Base-by-base conservation (phyloP, 1,284 basidiomycete genomes). In the Puccinia novopanici region DNA sequence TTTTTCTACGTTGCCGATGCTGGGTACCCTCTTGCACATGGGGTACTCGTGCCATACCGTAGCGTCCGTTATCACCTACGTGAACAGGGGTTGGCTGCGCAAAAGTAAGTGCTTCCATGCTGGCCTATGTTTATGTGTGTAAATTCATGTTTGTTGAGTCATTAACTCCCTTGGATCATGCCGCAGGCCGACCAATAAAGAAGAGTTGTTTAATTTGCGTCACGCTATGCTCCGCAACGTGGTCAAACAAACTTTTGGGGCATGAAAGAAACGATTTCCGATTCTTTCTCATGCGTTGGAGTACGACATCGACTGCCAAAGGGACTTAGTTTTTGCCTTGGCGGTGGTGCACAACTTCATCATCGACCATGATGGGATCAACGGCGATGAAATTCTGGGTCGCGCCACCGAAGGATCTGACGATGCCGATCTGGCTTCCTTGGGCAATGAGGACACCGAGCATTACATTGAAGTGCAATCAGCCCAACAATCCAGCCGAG, bases 1-100 rank as follows among this genome's bases (percentile, higher is more conserved):
- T 85, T 85, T 76, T 86, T 81, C 75, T 87, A 87, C 76, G 84
- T 88, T 52, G 87, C 84, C 13, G 87, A 87, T 86, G 87, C 86
- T 10, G 86, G 87, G 0, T 88, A 87, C 84, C 81, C 83, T 1
- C 82, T 82, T 8, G 30, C 82, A 0, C 86, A 84, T 82, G 52
- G 82, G 0, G 78, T 88, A 0, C 82, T 88, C 27, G 81, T 82
- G 24, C 81, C 82, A 37, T 84, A 82, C 61, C 67, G 77, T 34
- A 81, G 75, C 24, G 76, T 82, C 13, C 67, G 81, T 4, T 84
- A 84, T 77, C 83, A 84, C 80, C 73, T 83, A 3, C n/a, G 42
- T 34, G 83, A 84, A 63, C 82, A 83, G 74, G 19, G 12, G 19
- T 13, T 6, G 27, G 24, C 76, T 73, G 22, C 8, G 6, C 6